phyloP scores from a whole-genome alignment of 2,329 filamentous ascomycete species.

The Plenodomus biglobosus region DNA sequence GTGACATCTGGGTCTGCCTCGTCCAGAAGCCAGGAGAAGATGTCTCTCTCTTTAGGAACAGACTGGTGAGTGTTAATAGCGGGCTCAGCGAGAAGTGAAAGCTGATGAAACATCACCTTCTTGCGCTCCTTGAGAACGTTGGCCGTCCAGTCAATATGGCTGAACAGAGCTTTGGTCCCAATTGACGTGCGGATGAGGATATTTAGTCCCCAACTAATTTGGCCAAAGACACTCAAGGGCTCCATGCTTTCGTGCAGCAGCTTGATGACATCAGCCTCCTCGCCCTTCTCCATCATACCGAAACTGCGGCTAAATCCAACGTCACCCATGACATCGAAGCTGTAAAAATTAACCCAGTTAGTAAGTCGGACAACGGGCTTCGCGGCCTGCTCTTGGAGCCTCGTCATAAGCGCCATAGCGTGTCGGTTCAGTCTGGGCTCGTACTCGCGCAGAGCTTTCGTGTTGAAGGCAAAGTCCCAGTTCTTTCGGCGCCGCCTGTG shows the following conservation, averaged over 20 bases:
- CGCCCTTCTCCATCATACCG: slow-evolving; percentile 38
- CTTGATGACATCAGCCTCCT: slow-evolving; percentile 32
- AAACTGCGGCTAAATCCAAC: slow-evolving; percentile 48
- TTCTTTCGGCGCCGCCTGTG: slow-evolving; percentile 34
- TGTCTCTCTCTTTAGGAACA: slow-evolving; percentile 30
- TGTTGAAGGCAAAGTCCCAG: slow-evolving; percentile 41
- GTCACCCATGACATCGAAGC: slow-evolving; percentile 55
- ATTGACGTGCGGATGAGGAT: slow-evolving; percentile 17
- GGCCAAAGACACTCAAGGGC: slow-evolving; percentile 21
- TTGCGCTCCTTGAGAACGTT: slow-evolving; percentile 30
- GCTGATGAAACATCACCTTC: slow-evolving; percentile 15
- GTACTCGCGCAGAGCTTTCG: slow-evolving; percentile 40
- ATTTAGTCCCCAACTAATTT: slow-evolving; percentile 26
- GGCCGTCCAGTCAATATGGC: slow-evolving; percentile 29
- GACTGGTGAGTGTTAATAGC: slow-evolving; percentile 12
- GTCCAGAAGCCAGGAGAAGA: slow-evolving; percentile 30
- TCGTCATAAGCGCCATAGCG: slow-evolving; percentile 26
- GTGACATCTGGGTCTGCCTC: slow-evolving; percentile 24
- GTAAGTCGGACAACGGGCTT: slow-evolving; percentile 29
- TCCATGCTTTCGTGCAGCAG: slow-evolving; percentile 30
- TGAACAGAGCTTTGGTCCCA: slow-evolving; percentile 24
- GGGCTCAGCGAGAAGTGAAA: too few species aligned
- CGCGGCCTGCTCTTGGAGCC: slow-evolving; percentile 23
- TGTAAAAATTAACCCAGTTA: slow-evolving; percentile 45
- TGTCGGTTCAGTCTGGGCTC: slow-evolving; percentile 40